Base-by-base conservation (phyloP, 495 filamentous ascomycete species). In the Lepidopterella palustris region DNA sequence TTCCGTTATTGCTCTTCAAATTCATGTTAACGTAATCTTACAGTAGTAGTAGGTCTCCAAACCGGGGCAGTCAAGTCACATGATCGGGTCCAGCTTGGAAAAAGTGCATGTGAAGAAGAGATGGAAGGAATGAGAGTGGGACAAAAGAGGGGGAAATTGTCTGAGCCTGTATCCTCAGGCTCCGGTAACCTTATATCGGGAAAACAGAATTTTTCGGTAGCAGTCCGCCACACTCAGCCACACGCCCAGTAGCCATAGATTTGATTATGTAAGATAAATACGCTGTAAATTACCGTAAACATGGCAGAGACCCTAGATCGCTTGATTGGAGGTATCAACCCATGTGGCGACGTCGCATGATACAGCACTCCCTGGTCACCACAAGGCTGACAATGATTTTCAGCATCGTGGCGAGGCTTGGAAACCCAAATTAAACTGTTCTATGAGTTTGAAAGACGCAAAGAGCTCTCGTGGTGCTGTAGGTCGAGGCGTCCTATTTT, bases 271-370 rank as follows among this genome's bases (percentile, higher is more conserved):
- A 31, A 58, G 50, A 60, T 66, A 63, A n/a, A n/a, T 63, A 66
- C 53, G 32, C 26, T 52, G 29, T 65, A 53, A 65, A n/a, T 65
- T 62, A 65, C 45, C 28, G 53, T 59, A 59, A 60, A 20, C 45
- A 51, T 60, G 28, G 50, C 53, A 40, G 42, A 13, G 31, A 35
- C 13, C 31, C 31, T 35, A 6, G 31, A 35, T 35, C 31, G 31
- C 53, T 61, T 52, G 27, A 62, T 63, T 54, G 25, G 65, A 68
- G 53, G 62, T 68, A 68, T 51, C 59, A 57, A 56, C 51, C 54
- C 35, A 61, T 61, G 55, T 60, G 59, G 63, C 55, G 54, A 62
- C 45, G 53, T 62, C 35, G 45, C 57, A 68, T 68, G 60, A 57
- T 29, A 32, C 53, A 58, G 61, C 39, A 58, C 62, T 27, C 53